A percentile compares a stretch with the other conserved stretches of the same genome.
These are phyloP conservation scores for Candida labiduridarum DNA, from an alignment of 1,139 yeast species.

Conservation along the genomic window DNA sequence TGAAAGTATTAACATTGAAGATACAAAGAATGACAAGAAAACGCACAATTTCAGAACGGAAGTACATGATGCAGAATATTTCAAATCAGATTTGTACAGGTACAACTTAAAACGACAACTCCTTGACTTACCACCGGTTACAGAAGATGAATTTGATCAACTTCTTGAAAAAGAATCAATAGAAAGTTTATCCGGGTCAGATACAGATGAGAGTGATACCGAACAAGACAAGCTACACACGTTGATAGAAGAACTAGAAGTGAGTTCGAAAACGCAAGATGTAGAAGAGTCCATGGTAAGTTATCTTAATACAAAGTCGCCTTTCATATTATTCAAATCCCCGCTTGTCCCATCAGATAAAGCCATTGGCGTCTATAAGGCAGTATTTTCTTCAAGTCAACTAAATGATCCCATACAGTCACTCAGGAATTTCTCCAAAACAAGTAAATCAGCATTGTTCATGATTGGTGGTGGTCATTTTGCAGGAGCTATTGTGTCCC, in stretches of 20 bases:
- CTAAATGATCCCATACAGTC: constrained; percentile 44
- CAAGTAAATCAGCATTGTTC: constrained; percentile 64
- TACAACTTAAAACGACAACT: constrained; percentile 60
- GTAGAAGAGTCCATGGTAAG: constrained; percentile 43
- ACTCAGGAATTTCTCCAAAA: constrained; percentile 34
- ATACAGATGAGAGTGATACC: constrained; percentile 26
- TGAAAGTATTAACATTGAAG: constrained; percentile 13
- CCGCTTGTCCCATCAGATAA: constrained; percentile 42
- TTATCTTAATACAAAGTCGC: constrained; percentile 64
- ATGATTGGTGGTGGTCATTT: constrained; percentile 99
- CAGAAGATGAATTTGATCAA: constrained; percentile 62
- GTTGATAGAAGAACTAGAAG: constrained; percentile 34
- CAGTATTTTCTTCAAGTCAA: constrained; percentile 50
- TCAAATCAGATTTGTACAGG: constrained; percentile 62
- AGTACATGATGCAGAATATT: constrained; percentile 42
- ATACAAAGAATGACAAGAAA: constrained; percentile 3
- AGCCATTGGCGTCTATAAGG: constrained; percentile 72
- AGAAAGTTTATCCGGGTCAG: constrained; percentile 64
- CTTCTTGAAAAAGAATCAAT: constrained; percentile 52
- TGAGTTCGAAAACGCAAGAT: constrained; percentile 15
- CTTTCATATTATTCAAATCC: constrained; percentile 60
- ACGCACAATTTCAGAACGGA: constrained; percentile 13
- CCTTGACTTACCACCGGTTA: constrained; percentile 47
- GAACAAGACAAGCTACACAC: constrained; percentile 30
- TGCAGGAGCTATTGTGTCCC: constrained; percentile 91